These are phyloP conservation scores for Moniliella sp. DNA, from an alignment of 1,284 basidiomycete species.

Conservation along the genomic window DNA sequence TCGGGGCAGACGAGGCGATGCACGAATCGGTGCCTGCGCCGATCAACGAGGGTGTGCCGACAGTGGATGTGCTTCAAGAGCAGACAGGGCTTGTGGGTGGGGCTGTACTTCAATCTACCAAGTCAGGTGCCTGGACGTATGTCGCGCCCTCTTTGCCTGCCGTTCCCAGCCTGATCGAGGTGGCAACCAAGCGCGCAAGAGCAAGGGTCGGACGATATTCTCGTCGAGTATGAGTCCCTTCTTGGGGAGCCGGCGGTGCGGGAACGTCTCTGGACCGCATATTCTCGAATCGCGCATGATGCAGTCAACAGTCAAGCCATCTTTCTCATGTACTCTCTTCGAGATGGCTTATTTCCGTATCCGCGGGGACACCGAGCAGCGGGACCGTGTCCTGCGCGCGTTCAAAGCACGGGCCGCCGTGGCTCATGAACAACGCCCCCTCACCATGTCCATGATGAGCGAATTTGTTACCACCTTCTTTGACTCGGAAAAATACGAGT, in stretches of 20 bases:
- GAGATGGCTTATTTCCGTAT: not conserved
- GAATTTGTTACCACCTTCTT: slow-evolving; percentile 14
- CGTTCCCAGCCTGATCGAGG: too few relatives aligned
- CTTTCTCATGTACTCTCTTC: not conserved
- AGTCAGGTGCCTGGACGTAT: not conserved
- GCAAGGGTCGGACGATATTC: not conserved
- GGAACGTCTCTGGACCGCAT: not conserved
- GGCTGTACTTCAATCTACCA: not conserved
- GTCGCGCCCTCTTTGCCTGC: too few relatives aligned
- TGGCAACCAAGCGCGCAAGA: not conserved
- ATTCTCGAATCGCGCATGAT: not conserved
- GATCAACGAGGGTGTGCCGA: too few relatives aligned
- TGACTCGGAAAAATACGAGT: slow-evolving; percentile 15
- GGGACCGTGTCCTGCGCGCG: not conserved
- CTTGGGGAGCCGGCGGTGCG: not conserved
- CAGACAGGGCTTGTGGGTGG: not conserved
- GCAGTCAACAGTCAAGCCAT: not conserved
- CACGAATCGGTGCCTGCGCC: too few relatives aligned
- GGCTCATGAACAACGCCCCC: not conserved
- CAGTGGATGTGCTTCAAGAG: not conserved
- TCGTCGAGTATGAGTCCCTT: not conserved
- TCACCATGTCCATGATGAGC: not conserved
- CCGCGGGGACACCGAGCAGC: not conserved
- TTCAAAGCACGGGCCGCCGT: not conserved
- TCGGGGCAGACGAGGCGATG: too few relatives aligned